Evolutionary conservation across 371 early-diverging fungal species (phyloP), one percentile per base, ranked within the genome.

Genomic region (Mucor velutinosus): DNA sequence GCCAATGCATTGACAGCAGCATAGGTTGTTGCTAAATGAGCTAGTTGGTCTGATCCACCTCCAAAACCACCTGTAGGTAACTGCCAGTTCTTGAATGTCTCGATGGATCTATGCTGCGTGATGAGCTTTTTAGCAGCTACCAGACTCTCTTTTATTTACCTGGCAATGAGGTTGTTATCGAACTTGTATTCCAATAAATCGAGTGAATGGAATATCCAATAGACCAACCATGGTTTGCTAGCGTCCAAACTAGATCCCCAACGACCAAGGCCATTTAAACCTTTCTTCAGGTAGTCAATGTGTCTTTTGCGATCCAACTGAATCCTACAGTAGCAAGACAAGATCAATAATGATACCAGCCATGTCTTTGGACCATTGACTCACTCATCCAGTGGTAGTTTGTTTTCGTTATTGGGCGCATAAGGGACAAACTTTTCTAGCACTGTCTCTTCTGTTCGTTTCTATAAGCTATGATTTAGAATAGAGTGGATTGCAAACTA

Each of bases 161-260:
- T 81, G 25, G 78, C 63, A n/a, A 78, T 76, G 4, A 79, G 47
- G 1, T 66, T 71, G 1, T 64, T 64, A 17, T 86, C 72, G 30
- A 90, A 67, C 19, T 68, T 71, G 47, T 78, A 69, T 21, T 87
- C 90, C 33, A 98, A 72, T 10, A 97, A 76, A 64, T 91, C 92
- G 15, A 97, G 79, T 0, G 94, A 78, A 67, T 97, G 96, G 14
- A 94, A 64, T 23, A 92, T 90, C 98, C 98, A 98, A 74, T 93
- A 97, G 2, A 87, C 74, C 12, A 98, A 67, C 98, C 98, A 98
- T 7, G 98, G 95, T 70, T 90, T 90, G 71, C 90, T 89, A 3
- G 99, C 93, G 74, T 96, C 97, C 47, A 98, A 84, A 0, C 82
- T 82, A 0, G 86, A 82, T 76, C 88, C 92, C 73, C 85, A 84